Evolutionary conservation across 306 rosid genomes (phyloP), one percentile per base, ranked within the genome.

Genomic region (Inga laurina): DNA sequence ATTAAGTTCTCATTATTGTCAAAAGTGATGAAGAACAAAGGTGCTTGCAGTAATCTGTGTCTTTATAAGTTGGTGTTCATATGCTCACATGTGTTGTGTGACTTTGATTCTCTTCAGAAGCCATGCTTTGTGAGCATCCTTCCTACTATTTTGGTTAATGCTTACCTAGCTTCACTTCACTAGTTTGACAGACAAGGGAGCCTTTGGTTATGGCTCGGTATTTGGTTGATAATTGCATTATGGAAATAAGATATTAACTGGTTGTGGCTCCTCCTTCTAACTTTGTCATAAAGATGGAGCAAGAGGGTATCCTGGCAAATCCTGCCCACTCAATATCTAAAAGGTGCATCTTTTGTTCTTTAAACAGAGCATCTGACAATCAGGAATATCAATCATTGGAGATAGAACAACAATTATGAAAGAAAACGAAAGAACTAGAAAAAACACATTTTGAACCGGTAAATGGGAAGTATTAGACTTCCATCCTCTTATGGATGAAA

Each of bases 121-220:
- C 93, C 91, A 41, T 91, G 88, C 84, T 84, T 56, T 19, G 91
- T 91, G 83, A 90, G 88, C 85, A 87, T 91, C 51, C 92, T 88
- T 74, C 57, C 45, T 90, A 80, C 90, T 56, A n/a, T 83, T 77
- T 91, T 12, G 93, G 88, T 79, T 83, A 80, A 90, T 15, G 93
- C 88, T 77, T 92, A 92, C 81, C 88, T 92, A 62, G 91, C 96
- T 57, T 82, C 91, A 18, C 92, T 88, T 39, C 93, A 92, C 93
- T 88, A 92, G 90, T 90, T 90, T 82, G 93, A 90, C 24, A n/a
- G 62, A 19, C 62, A 92, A 88, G 83, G 95, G 90, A 46, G 93
- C 93, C 45, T 92, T 87, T 27, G 93, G 93, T 69, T 90, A 85
- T 46, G 92, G 93, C 0, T 90, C 90, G 27, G 27, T 84, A 87